Base-by-base conservation (phyloP, 768 basidiomycete species). In the Panellus pusillus region DNA sequence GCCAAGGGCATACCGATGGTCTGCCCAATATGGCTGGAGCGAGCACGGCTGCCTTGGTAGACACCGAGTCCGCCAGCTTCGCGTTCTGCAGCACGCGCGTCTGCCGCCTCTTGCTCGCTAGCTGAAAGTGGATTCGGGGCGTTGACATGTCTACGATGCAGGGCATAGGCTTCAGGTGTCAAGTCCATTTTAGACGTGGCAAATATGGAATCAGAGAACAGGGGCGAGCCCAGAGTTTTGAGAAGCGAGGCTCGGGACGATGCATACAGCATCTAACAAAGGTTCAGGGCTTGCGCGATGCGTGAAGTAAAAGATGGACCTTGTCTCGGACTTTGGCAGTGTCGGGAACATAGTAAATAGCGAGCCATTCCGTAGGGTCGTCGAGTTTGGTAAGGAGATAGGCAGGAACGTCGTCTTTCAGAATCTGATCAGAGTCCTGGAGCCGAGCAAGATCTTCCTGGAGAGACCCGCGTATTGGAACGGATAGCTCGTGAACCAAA, bases 51-150 rank as follows among this genome's bases (percentile, higher is more conserved):
- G 7, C 84, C 86, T 55, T 82, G 78, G 59, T 86, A 87, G 1
- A 68, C 66, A 44, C 70, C 71, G 36, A 73, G 66, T 13, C 64
- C 65, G 46, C 74, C 79, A 9, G 77, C 77, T 50, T 76, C 72
- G n/a, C 82, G 76, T 66, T 96, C 95, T 3, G 91, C 90, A 1
- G 83, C 80, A 44, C 79, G 82, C 54, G 96, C 78, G 50, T 87
- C 84, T 0, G 79, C 87, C 57, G 96, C 77, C 66, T 95, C 93
- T 55, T 84, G 80, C 69, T 98, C 95, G 29, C 87, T 79, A 0
- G 82, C 79, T 36, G 87, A 92, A 62, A 97, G 76, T 1, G 94
- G 96, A 57, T 90, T 79, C 2, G 92, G 89, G 0, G 92, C 89
- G 29, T 80, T 74, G 44, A 81, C 68, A 64, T 93, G 89, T 14